A percentile compares a stretch with the other conserved stretches of the same genome.
Evolutionary conservation across 768 basidiomycete genomes (phyloP).

Genomic region (Agaricus bisporus): DNA sequence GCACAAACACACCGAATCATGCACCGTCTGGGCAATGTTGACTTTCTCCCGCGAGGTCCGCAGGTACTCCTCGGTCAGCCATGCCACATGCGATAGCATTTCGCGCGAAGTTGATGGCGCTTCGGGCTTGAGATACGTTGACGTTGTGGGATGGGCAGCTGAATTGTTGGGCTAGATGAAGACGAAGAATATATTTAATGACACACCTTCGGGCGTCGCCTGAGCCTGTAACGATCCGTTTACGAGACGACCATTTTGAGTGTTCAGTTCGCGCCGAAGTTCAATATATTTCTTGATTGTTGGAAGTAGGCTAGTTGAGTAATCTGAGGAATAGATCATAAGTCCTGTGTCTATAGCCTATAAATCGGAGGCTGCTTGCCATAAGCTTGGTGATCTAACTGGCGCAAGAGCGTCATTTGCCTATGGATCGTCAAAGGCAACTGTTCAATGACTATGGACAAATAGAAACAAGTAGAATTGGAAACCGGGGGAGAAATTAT

Average conservation of each 20-base stretch:
- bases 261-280: conserved; percentile 14
- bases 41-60: conserved; percentile 73
- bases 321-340: conserved; percentile 15
- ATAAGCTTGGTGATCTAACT: conserved; percentile 63
- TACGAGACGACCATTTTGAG: neutral
- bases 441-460: conserved; percentile 61
- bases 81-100: conserved; percentile 53
- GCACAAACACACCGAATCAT: conserved; percentile 51
- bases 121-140: too few relatives aligned
- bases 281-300: conserved; percentile 43
- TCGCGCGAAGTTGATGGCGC: conserved; percentile 31
- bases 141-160: neutral
- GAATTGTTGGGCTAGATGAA: neutral
- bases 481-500: neutral
- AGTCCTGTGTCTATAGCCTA: neutral
- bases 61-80: conserved; percentile 51
- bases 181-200: neutral
- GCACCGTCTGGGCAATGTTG: conserved; percentile 63
- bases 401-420: conserved; percentile 61
- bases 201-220: neutral
- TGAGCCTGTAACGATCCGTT: neutral
- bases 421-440: conserved; percentile 70
- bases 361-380: conserved; percentile 31
- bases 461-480: neutral
- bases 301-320: conserved; percentile 34